A percentile compares a stretch with the other conserved stretches of the same genome.
These are phyloP conservation scores for Prunus armeniaca DNA, from an alignment of 306 rosid species.

Conservation along the genomic window DNA sequence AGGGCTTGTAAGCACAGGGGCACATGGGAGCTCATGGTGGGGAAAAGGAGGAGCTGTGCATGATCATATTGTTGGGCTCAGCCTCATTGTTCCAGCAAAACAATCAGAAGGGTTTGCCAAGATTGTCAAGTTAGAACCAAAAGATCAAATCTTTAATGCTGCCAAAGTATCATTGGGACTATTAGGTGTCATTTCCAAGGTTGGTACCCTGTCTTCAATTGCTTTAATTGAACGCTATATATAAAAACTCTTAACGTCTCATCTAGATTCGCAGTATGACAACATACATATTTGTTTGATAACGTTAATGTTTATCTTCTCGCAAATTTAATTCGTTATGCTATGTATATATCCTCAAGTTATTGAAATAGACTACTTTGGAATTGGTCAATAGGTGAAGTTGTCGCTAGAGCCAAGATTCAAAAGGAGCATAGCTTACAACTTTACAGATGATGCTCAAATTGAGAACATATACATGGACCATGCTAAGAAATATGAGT, in stretches of 20 bases:
- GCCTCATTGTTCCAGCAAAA: conserved; percentile 50
- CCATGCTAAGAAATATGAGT: conserved; percentile 60
- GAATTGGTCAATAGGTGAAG: conserved; percentile 39
- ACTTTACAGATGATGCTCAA: conserved; percentile 39
- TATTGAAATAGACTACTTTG: background rate
- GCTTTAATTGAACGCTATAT: background rate
- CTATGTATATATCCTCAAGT: background rate
- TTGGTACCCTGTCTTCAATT: background rate
- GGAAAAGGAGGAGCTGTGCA: conserved; percentile 75
- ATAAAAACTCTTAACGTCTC: no score
- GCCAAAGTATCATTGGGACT: conserved; percentile 64
- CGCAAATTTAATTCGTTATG: background rate
- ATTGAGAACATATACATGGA: conserved; percentile 46
- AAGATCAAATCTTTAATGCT: conserved; percentile 47
- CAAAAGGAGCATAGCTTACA: conserved; percentile 61
- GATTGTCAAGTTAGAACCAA: conserved; percentile 33
- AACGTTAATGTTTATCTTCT: no score
- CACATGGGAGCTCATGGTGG: conserved; percentile 61
- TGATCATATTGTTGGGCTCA: conserved; percentile 57
- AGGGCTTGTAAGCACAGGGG: conserved; percentile 41
- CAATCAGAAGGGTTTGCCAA: conserved; percentile 61
- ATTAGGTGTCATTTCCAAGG: conserved; percentile 81
- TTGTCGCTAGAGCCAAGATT: conserved; percentile 57
- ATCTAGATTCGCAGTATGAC: no score
- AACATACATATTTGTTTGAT: no score